Evolutionary conservation across 1,284 basidiomycete genomes (phyloP).

Genomic region (Puccinia coronata): DNA sequence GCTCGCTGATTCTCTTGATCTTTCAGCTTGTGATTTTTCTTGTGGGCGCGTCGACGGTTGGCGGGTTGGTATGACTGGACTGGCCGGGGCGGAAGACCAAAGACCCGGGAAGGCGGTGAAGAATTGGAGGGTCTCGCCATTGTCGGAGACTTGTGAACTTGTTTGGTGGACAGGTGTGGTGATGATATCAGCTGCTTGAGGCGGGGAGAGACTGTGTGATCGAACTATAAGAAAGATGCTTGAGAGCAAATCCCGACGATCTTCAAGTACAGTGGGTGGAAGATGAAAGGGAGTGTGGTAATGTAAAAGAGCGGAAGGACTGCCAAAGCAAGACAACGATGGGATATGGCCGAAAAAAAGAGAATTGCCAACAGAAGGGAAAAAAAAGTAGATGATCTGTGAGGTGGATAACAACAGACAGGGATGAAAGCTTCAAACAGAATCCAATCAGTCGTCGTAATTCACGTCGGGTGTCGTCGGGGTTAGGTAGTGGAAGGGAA

Average conservation of each 20-base stretch:
- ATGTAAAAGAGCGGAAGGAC: conserved; percentile 14
- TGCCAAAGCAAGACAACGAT: background rate
- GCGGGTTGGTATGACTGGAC: background rate
- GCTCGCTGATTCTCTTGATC: conserved; percentile 16
- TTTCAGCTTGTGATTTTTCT: background rate
- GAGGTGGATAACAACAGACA: conserved; percentile 1
- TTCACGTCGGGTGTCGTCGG: background rate
- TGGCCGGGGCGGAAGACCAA: conserved; percentile 22
- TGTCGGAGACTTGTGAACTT: no score
- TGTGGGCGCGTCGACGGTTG: conserved; percentile 6
- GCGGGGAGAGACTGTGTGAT: background rate
- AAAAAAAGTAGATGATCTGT: background rate
- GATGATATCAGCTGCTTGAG: background rate
- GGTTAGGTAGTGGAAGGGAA: background rate
- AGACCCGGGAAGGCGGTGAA: background rate
- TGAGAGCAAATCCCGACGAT: background rate
- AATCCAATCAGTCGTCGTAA: background rate
- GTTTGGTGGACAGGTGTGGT: background rate
- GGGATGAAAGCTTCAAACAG: conserved; percentile 2
- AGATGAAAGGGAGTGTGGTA: background rate
- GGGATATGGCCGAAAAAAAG: background rate
- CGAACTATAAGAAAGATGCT: background rate
- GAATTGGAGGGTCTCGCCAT: background rate
- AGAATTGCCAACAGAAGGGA: background rate
- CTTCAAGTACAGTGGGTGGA: background rate